Evolutionary conservation across 2,329 filamentous ascomycete genomes (phyloP).

Genomic region (Purpureocillium takamizusanense): DNA sequence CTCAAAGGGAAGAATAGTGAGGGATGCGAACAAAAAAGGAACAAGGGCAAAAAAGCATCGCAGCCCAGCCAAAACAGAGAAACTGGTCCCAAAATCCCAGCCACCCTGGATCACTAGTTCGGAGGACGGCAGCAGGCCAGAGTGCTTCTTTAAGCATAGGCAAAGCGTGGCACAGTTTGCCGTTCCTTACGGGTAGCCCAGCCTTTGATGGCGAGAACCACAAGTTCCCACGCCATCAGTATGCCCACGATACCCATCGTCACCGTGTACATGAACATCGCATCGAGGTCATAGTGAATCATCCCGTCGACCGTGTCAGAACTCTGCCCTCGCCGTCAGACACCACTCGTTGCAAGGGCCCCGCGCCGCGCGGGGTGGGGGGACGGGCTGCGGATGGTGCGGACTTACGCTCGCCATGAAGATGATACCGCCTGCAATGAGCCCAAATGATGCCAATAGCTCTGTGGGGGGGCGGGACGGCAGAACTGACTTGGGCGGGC

Average conservation of each 20-base stretch:
- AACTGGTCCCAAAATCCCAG: too few species aligned
- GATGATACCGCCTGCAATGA: constrained; percentile 78
- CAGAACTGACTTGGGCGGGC: constrained; percentile 69
- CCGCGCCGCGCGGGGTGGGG: too few species aligned
- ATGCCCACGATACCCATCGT: constrained; percentile 76
- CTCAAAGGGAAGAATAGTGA: too few species aligned
- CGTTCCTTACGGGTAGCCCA: constrained; percentile 55
- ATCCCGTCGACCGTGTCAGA: constrained; percentile 70
- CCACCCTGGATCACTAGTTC: too few species aligned
- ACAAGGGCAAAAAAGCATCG: too few species aligned
- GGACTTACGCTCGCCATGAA: constrained; percentile 87
- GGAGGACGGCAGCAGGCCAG: too few species aligned
- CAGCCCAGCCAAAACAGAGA: too few species aligned
- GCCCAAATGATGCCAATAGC: constrained; percentile 75
- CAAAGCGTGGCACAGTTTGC: not conserved
- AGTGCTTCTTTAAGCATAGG: not conserved
- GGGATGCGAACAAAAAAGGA: too few species aligned
- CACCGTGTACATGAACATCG: constrained; percentile 90
- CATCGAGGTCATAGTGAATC: constrained; percentile 67
- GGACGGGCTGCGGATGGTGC: too few species aligned
- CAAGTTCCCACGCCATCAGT: constrained; percentile 75
- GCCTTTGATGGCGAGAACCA: constrained; percentile 75
- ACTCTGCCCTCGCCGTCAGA: constrained; percentile 39
- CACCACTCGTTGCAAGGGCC: too few species aligned
- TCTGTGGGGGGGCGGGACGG: constrained; percentile 85